Evolutionary conservation across 805 yeast genomes (phyloP).

Genomic region (Saccharomycopsis sp.): DNA sequence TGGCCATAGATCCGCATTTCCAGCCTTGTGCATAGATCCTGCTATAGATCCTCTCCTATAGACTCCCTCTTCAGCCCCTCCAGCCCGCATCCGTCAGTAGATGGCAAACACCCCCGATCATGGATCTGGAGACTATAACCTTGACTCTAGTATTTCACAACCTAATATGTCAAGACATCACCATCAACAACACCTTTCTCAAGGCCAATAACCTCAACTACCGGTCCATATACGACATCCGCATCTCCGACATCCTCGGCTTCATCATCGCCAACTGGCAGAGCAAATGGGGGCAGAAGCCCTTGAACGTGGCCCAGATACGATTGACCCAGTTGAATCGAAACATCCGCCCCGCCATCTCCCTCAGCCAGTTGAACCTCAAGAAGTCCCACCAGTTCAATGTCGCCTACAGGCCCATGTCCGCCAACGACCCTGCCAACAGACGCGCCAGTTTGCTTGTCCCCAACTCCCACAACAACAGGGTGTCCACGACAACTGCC

Average conservation of each 20-base stretch:
- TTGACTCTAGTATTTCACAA: constrained; percentile 11
- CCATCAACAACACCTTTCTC: constrained; percentile 19
- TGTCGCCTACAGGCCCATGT: constrained; percentile 11
- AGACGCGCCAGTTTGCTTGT: constrained; percentile 19
- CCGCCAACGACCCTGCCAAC: constrained; percentile 7
- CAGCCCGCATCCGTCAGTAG: too few species aligned
- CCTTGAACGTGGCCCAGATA: constrained; percentile 12
- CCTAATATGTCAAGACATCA: constrained; percentile 9
- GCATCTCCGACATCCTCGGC: constrained; percentile 13
- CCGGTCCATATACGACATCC: constrained; percentile 4
- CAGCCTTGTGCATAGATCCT: too few species aligned
- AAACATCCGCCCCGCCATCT: constrained; percentile 12
- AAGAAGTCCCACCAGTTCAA: constrained; percentile 6
- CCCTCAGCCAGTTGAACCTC: constrained; percentile 10
- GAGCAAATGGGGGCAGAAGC: constrained; percentile 19
- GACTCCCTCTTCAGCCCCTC: too few species aligned
- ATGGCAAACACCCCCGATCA: too few species aligned
- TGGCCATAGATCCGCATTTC: too few species aligned
- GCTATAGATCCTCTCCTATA: too few species aligned
- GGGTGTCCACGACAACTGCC: constrained; percentile 1
- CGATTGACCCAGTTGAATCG: constrained; percentile 15
- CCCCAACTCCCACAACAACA: constrained; percentile 15
- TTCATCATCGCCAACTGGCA: constrained; percentile 20
- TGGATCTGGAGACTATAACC: constrained; percentile 8
- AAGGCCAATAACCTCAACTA: constrained; percentile 15